These are phyloP conservation scores for Fusarium humuli DNA, from an alignment of 2,329 filamentous ascomycete species.

Conservation along the genomic window DNA sequence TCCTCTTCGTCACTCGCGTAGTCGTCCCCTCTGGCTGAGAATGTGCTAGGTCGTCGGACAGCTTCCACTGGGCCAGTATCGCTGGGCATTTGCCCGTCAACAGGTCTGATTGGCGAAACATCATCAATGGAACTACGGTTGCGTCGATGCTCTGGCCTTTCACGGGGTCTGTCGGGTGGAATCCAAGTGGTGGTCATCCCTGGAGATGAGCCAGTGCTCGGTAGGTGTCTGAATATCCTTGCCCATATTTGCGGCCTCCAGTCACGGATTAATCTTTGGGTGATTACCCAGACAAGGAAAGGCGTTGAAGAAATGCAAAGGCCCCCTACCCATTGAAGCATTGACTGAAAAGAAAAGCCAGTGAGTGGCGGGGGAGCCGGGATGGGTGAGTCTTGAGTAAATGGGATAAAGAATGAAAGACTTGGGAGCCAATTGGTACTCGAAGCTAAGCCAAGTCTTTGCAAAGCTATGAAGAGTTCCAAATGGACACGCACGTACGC, in stretches of 20 bases:
- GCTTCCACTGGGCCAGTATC: constrained; percentile 49
- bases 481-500: constrained; percentile 62
- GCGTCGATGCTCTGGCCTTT: constrained; percentile 39
- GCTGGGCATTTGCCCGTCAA: constrained; percentile 48
- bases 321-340: constrained; percentile 59
- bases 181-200: constrained; percentile 37
- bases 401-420: constrained; percentile 65
- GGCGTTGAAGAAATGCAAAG: constrained; percentile 59
- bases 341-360: constrained; percentile 53
- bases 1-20: constrained; percentile 69
- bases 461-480: constrained; percentile 64
- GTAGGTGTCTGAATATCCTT: constrained; percentile 55
- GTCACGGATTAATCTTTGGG: constrained; percentile 53
- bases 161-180: constrained; percentile 21
- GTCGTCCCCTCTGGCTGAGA: constrained; percentile 63
- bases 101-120: constrained; percentile 43
- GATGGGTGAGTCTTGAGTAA: constrained; percentile 63
- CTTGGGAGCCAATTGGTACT: constrained; percentile 57
- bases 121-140: constrained; percentile 40
- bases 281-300: constrained; percentile 60
- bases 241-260: constrained; percentile 54
- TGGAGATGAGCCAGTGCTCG: constrained; percentile 52
- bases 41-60: constrained; percentile 58
- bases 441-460: constrained; percentile 62
- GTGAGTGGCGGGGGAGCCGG: constrained; percentile 57